These are phyloP conservation scores for Geosmithia putterillii DNA, from an alignment of 2,329 filamentous ascomycete species.

Conservation along the genomic window DNA sequence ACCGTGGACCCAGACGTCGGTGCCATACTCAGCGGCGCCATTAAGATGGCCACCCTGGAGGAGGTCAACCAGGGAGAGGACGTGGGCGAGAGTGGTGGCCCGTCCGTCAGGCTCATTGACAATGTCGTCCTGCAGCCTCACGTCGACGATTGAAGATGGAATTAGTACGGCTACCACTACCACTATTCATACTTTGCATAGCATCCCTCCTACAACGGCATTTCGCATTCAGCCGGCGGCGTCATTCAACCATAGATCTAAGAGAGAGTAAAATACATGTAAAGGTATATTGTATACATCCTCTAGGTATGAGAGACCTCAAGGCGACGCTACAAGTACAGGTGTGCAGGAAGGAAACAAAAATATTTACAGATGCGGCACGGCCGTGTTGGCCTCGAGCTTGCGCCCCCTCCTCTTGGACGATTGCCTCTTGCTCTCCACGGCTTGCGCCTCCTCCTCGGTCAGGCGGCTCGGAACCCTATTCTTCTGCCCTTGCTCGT, in stretches of 20 bases:
- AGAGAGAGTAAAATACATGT: neutral
- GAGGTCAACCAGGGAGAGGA: constrained; percentile 58
- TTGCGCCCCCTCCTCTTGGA: constrained; percentile 28
- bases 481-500: constrained; percentile 20
- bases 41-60: constrained; percentile 81
- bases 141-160: constrained; percentile 3
- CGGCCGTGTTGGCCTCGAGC: constrained; percentile 28
- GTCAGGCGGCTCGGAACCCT: constrained; percentile 30
- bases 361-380: constrained; percentile 26
- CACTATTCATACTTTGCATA: no score
- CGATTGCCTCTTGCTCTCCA: constrained; percentile 30
- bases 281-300: no score
- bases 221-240: no score
- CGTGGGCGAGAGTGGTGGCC: constrained; percentile 58
- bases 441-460: constrained; percentile 33
- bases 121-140: constrained; percentile 62
- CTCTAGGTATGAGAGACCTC: no score
- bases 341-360: constrained; percentile 1
- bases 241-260: no score
- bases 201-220: no score
- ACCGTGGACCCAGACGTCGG: constrained; percentile 57
- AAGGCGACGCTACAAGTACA: no score
- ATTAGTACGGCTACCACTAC: no score
- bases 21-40: constrained; percentile 76
- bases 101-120: constrained; percentile 79